These are phyloP conservation scores for Tilletia horrida DNA, from an alignment of 1,284 basidiomycete species.

Conservation along the genomic window DNA sequence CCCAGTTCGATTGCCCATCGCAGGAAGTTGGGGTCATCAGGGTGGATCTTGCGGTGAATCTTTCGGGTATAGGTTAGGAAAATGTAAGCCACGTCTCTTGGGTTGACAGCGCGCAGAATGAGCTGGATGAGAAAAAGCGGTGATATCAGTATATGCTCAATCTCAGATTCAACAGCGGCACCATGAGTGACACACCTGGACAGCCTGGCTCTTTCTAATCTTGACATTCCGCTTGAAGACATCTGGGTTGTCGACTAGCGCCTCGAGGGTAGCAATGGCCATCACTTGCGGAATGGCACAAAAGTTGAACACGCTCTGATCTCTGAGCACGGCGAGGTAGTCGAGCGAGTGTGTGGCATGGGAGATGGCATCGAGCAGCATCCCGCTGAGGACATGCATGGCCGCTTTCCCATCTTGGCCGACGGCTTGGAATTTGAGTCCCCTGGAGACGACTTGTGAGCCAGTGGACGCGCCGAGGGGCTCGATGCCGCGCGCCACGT, in stretches of 20 bases:
- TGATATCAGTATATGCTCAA: neutral
- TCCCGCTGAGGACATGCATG: conserved; percentile 63
- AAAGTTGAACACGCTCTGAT: conserved; percentile 93
- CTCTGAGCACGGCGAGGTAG: conserved; percentile 80
- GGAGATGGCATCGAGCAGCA: conserved; percentile 83
- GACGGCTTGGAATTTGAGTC: conserved; percentile 40
- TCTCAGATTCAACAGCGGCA: neutral
- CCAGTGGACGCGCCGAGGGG: conserved; percentile 28
- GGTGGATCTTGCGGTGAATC: conserved; percentile 76
- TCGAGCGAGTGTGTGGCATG: conserved; percentile 84
- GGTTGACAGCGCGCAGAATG: conserved; percentile 85
- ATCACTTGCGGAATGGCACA: conserved; percentile 92
- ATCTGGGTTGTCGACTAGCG: conserved; percentile 89
- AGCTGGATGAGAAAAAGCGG: conserved; percentile 61
- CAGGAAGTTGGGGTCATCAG: conserved; percentile 77
- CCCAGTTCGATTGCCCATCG: conserved; percentile 48
- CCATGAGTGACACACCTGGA: no score
- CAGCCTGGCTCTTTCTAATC: conserved; percentile 87
- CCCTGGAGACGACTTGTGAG: conserved; percentile 43
- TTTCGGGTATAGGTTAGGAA: conserved; percentile 77
- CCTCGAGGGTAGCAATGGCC: conserved; percentile 88
- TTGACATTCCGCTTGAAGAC: conserved; percentile 90
- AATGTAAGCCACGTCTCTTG: conserved; percentile 82
- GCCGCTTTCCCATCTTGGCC: conserved; percentile 38
- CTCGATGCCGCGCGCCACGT: conserved; percentile 47